Conservation (phyloP, 202 grass and related monocot genomes). For the Zizania palustris region DNA sequence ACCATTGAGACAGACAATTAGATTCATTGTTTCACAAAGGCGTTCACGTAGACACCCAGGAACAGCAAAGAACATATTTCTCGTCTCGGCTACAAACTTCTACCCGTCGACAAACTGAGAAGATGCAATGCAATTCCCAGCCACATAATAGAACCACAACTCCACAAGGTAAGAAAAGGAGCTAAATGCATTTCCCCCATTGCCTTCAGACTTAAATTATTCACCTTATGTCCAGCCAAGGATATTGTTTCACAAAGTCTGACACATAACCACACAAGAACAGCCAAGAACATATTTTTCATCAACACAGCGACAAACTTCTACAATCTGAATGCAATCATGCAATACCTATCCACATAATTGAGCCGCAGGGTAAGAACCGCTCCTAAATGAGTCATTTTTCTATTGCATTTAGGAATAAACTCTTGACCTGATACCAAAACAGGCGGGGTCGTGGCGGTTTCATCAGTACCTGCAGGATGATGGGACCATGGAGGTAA, state of each 20-base stretch:
- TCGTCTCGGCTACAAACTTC: not conserved
- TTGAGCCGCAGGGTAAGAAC: not conserved
- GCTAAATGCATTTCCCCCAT: not conserved
- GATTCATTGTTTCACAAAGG: not conserved
- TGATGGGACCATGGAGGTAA: slow-evolving; percentile 67
- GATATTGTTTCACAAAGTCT: not conserved
- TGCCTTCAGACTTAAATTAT: not conserved
- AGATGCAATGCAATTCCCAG: not conserved
- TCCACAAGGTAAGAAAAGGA: not conserved
- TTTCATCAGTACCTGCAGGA: slow-evolving; percentile 60
- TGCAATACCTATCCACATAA: not conserved
- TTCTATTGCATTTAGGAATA: not conserved
- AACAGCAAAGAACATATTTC: not conserved
- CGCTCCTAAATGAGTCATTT: not conserved
- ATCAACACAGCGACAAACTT: not conserved
- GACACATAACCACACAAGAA: not conserved
- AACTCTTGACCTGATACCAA: not conserved
- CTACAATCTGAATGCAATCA: not conserved
- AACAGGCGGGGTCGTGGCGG: not conserved
- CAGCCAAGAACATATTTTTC: not conserved
- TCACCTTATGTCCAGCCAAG: not conserved
- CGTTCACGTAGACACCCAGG: not conserved
- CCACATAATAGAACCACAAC: not conserved
- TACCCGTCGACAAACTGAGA: not conserved
- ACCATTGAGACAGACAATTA: not conserved